Base-by-base conservation (phyloP, 345 rosid genomes). In the Rhizophora mangle region DNA sequence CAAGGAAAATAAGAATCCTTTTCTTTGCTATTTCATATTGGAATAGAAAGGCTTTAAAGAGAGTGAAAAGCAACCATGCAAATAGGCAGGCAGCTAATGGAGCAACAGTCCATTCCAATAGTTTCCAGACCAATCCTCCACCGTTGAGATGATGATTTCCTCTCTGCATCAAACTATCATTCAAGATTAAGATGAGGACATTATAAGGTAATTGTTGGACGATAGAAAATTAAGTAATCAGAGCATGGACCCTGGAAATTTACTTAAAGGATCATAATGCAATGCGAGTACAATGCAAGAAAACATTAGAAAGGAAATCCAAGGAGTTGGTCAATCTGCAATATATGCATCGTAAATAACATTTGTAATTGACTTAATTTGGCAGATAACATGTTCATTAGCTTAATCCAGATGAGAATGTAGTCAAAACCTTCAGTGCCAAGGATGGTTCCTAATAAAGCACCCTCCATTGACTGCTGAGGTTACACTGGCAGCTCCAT, bases 401-500 rank as follows among this genome's bases (percentile, higher is more conserved):
- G 79, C 84, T 77, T 77, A 68, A 68, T 68, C 79, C 69, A 76
- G 64, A 63, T 26, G 49, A 72, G 78, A 11, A 78, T 60, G 72
- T 73, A 70, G 15, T 57, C 60, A 61, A 72, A 69, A 27, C 80
- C 78, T 53, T 70, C 67, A 22, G 69, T 39, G 30, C 62, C 72
- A 32, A 75, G 74, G 60, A 76, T 30, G 43, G 68, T 76, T 64
- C 82, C 80, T 52, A 82, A 31, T 58, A 81, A 68, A 62, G 76
- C 78, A 63, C 74, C 72, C 66, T 79, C 79, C 29, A 62, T 75
- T 9, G 75, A 75, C 54, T 79, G 75, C 62, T 71, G 73, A 22
- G 77, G 56, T 31, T 81, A 82, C 1, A 82, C 85, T 27, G 82
- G 82, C 24, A 79, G 31, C 77, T 73, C 81, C 62, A 68, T 57